Base-by-base conservation (phyloP, 257 asterid genomes). In the Capsicum baccatum region DNA sequence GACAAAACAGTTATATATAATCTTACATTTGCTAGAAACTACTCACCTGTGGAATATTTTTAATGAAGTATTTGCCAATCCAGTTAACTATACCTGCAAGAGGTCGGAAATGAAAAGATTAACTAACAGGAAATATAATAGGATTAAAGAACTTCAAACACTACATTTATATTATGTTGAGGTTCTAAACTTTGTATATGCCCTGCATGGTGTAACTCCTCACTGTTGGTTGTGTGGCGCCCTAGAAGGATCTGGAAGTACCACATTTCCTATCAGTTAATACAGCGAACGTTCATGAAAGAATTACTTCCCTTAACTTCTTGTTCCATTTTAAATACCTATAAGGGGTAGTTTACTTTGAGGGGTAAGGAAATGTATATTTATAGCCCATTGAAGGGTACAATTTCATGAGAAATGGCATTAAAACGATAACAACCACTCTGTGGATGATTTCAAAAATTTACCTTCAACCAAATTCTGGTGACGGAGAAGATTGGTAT, bases 401-500 rank as follows among this genome's bases (percentile, higher is more conserved):
- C 42, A 9, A 52, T 50, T 13, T 52, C 81, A 76, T 3, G 8
- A 52, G 44, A 76, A 3, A 37, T 19, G 47, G 4, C 47, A 76
- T 12, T 48, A 74, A 12, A 82, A 63, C 37, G 1, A 67, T 6
- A 16, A 21, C 26, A 66, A 83, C 9, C 33, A 15, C 42, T 8
- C 4, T 6, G 17, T 17, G 56, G 63, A 52, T 50, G 63, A 26
- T 52, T 37, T 26, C 52, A 10, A 83, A 47, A 52, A 0, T 9
- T 74, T 67, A 85, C 87, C 87, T 52, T 85, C 76, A 33, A 85
- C 55, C 10, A 85, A 60, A 52, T 52, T 35, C n/a, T 82, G 83
- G 59, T 85, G 66, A 26, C 85, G 88, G 15, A 82, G 58, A 76
- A 85, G 85, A 74, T 85, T 85, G 69, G 88, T 85, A 55, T 68